Evolutionary conservation across 495 filamentous ascomycete genomes (phyloP).

Genomic region (Cladorrhinum samala): DNA sequence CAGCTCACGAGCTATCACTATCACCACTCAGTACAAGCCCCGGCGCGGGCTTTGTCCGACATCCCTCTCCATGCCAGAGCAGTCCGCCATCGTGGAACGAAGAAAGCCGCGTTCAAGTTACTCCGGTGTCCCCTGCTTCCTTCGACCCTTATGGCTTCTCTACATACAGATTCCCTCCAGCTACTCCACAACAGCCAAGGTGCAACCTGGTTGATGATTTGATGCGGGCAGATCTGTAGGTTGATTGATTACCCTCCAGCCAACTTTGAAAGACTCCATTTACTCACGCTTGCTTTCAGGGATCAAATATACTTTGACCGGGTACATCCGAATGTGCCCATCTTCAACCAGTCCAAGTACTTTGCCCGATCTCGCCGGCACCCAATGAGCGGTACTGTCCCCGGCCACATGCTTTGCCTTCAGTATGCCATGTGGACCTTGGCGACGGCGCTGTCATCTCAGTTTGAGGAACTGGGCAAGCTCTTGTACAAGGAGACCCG

Average conservation of each 20-base stretch:
- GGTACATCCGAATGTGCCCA: conserved; percentile 48
- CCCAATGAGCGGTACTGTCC: conserved; percentile 12
- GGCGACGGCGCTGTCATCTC: conserved; percentile 47
- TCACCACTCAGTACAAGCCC: conserved; percentile 4
- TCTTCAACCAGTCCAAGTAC: conserved; percentile 41
- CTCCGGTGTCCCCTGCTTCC: conserved; percentile 17
- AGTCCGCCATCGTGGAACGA: conserved; percentile 16
- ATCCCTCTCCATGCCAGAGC: conserved; percentile 16
- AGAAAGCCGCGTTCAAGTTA: conserved; percentile 16
- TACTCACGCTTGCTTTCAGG: conserved; percentile 14
- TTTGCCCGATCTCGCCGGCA: conserved; percentile 18
- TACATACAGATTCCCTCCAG: conserved; percentile 29
- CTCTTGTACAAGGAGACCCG: conserved; percentile 44
- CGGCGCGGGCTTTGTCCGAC: conserved; percentile 7
- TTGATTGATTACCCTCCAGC: not conserved
- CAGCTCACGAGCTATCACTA: conserved; percentile 13
- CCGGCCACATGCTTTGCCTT: conserved; percentile 35
- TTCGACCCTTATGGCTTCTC: conserved; percentile 12
- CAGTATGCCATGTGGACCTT: conserved; percentile 54
- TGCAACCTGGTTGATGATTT: conserved; percentile 28
- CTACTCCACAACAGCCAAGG: conserved; percentile 21
- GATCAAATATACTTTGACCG: conserved; percentile 56
- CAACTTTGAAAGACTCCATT: not conserved
- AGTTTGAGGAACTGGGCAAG: conserved; percentile 43
- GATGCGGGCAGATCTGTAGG: conserved; percentile 42